A percentile compares a stretch with the other conserved stretches of the same genome.
These are phyloP conservation scores for Daldinia decipiens DNA, from an alignment of 495 filamentous ascomycete genomes.

Conservation along the genomic window DNA sequence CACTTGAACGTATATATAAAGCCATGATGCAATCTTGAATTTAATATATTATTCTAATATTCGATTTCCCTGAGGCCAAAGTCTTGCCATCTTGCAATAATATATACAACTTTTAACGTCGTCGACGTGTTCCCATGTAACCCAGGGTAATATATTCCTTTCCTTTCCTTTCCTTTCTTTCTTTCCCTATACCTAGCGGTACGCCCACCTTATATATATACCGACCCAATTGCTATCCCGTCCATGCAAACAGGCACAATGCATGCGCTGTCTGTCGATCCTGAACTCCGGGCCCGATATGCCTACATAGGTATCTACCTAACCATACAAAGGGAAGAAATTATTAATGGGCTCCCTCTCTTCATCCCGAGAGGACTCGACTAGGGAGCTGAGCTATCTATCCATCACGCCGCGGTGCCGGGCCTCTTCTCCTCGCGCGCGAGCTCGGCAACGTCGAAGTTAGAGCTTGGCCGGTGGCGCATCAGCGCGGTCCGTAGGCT, in stretches of 20 bases:
- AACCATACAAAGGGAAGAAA: slow-evolving; percentile 1
- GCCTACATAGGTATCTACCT: not conserved
- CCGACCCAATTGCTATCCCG: not conserved
- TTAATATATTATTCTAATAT: slow-evolving; percentile 15
- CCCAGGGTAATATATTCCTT: not conserved
- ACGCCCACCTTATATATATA: not conserved
- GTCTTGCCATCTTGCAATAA: slow-evolving; percentile 3
- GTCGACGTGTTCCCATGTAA: not conserved
- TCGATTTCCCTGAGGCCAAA: not conserved
- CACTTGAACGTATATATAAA: not conserved
- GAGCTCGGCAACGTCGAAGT: not conserved
- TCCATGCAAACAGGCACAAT: not conserved
- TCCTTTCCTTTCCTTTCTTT: not conserved
- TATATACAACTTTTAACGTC: slow-evolving; percentile 7
- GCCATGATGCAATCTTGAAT: not conserved
- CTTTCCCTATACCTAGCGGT: not conserved
- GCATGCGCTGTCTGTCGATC: not conserved
- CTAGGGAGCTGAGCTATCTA: no score
- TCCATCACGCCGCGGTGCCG: slow-evolving; percentile 30
- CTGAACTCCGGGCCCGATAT: not conserved
- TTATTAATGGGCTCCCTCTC: not conserved
- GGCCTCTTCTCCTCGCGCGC: slow-evolving; percentile 24
- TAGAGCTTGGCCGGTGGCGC: slow-evolving; percentile 23
- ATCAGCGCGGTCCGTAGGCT: slow-evolving; percentile 50
- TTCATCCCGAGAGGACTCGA: not conserved